A percentile compares a stretch with the other conserved stretches of the same genome.
phyloP scores from a whole-genome alignment of 768 basidiomycete genomes.

The Mycena chlorophos region DNA sequence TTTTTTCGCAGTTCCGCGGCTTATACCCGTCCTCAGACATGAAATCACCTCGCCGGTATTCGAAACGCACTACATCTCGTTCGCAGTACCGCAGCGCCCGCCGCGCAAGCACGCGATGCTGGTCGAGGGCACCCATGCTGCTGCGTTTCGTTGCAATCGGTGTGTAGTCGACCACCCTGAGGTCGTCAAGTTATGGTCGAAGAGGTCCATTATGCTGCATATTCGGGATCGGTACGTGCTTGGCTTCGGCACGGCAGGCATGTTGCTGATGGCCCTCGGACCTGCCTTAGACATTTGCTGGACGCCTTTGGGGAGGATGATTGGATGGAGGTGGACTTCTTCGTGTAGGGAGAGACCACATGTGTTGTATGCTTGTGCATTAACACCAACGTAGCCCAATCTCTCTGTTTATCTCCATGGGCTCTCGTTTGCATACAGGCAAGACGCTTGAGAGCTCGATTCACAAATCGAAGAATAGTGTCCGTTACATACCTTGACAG shows the following conservation, averaged over 20 bases:
- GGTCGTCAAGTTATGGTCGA: neutral
- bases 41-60: neutral
- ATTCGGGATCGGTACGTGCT: neutral
- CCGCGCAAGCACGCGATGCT: neutral
- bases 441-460: too few species aligned
- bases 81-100: neutral
- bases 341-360: too few species aligned
- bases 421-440: too few species aligned
- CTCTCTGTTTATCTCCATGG: too few species aligned
- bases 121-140: neutral
- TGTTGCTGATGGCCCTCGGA: neutral
- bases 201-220: neutral
- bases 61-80: neutral
- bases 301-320: too few species aligned
- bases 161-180: neutral
- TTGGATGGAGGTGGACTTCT: too few species aligned
- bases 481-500: too few species aligned
- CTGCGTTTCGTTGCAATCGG: neutral
- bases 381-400: too few species aligned
- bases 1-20: neutral
- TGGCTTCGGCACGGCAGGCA: neutral
- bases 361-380: too few species aligned
- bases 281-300: neutral
- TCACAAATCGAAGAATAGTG: too few species aligned
- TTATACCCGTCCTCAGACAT: neutral